A percentile compares a stretch with the other conserved stretches of the same genome.
These are phyloP conservation scores for Cyclotella atomus DNA, from an alignment of 108 stramenopile genomes.

Conservation along the genomic window DNA sequence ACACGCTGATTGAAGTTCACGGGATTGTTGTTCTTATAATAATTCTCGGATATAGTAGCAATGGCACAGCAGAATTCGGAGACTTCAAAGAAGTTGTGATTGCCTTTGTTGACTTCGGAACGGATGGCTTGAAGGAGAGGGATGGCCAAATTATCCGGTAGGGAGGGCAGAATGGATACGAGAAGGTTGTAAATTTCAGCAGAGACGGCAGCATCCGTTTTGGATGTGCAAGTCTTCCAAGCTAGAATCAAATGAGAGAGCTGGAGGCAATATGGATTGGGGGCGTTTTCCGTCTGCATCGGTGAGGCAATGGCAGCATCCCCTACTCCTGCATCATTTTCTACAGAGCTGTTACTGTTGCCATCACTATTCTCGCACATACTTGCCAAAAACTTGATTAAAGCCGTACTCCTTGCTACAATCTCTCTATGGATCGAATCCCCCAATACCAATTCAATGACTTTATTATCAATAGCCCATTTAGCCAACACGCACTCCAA, in stretches of 20 bases:
- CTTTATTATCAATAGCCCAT: constrained; percentile 87
- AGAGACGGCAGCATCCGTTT: constrained; percentile 81
- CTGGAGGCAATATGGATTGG: constrained; percentile 72
- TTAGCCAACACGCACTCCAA: constrained; percentile 78
- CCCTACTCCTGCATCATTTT: too few relatives aligned
- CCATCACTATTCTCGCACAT: constrained; percentile 56
- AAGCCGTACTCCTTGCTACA: constrained; percentile 67
- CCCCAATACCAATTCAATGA: constrained; percentile 84
- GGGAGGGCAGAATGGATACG: constrained; percentile 80
- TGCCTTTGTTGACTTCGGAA: constrained; percentile 48
- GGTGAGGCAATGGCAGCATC: too few relatives aligned
- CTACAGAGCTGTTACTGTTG: neutral
- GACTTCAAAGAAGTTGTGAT: constrained; percentile 71
- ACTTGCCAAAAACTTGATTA: constrained; percentile 84
- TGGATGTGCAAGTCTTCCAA: constrained; percentile 86
- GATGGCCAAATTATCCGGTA: constrained; percentile 70
- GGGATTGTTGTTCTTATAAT: constrained; percentile 21
- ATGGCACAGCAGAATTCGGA: constrained; percentile 81
- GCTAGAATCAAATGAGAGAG: constrained; percentile 77
- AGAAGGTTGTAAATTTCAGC: constrained; percentile 82
- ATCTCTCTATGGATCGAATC: constrained; percentile 83
- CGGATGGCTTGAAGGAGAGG: constrained; percentile 75
- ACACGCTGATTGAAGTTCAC: constrained; percentile 26
- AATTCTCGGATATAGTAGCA: constrained; percentile 47
- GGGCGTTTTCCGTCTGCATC: constrained; percentile 30